Percentiles rank a stretch among this genome's conserved stretches.
Conservation (phyloP, 2,329 filamentous ascomycete genomes). For the Colletotrichum caudatum region DNA sequence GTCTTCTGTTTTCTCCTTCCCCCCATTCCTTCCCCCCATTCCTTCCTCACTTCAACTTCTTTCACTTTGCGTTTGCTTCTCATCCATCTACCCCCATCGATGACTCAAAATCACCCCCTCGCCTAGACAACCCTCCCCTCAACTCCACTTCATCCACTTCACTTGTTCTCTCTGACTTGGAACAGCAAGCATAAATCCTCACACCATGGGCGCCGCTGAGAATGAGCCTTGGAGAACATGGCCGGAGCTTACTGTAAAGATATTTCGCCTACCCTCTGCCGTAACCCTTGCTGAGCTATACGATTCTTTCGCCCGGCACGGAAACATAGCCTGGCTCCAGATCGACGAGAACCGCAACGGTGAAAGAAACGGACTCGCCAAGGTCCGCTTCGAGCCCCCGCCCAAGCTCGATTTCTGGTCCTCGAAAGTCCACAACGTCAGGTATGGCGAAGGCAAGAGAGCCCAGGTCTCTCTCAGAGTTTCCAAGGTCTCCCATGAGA, state of each 20-base stretch:
- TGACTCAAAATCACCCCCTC: neutral
- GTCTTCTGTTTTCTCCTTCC: neutral
- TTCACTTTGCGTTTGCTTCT: neutral
- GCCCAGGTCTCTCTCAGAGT: conserved; percentile 8
- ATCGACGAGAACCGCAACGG: conserved; percentile 60
- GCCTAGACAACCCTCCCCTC: neutral
- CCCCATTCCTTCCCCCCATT: neutral
- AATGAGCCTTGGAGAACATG: conserved; percentile 50
- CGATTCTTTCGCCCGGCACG: conserved; percentile 63
- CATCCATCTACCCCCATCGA: neutral
- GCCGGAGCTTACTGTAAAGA: conserved; percentile 47
- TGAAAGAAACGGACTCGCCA: conserved; percentile 55
- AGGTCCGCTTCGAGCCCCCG: conserved; percentile 69
- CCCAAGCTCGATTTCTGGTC: conserved; percentile 65
- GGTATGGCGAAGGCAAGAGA: conserved; percentile 8
- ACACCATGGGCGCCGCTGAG: neutral
- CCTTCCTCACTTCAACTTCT: neutral
- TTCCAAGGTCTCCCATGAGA: conserved; percentile 5
- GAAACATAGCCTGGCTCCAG: conserved; percentile 68
- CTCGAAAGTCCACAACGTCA: conserved; percentile 48
- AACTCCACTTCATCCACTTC: neutral
- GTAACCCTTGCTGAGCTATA: conserved; percentile 61
- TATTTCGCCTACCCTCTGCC: conserved; percentile 35
- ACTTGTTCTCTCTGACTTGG: neutral
- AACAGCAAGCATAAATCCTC: neutral